Evolutionary conservation across 2,329 filamentous ascomycete genomes (phyloP).

Genomic region (Aspergillus oerlinghausenensis): DNA sequence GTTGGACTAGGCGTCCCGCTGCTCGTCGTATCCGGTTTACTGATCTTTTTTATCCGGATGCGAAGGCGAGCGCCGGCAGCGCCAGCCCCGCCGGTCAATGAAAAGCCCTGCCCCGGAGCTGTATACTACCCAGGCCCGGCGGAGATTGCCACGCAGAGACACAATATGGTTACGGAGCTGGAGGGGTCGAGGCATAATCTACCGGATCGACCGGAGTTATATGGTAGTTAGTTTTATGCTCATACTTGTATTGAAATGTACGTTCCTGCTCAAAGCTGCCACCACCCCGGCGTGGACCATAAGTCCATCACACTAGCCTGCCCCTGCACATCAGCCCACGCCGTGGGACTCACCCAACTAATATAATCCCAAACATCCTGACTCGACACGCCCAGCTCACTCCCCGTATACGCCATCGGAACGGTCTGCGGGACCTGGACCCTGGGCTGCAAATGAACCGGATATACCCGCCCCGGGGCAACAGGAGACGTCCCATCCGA

Average conservation of each 20-base stretch:
- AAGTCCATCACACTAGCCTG: neutral
- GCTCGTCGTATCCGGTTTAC: neutral
- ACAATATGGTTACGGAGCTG: conserved; percentile 1
- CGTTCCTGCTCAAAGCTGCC: neutral
- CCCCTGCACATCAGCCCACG: neutral
- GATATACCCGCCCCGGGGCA: neutral
- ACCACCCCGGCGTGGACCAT: neutral
- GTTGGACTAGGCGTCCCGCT: neutral
- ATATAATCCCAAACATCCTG: neutral
- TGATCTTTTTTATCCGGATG: neutral
- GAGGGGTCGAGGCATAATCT: neutral
- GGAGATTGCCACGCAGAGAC: conserved; percentile 1
- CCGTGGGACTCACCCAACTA: neutral
- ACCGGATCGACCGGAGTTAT: neutral
- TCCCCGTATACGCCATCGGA: neutral
- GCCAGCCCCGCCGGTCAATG: neutral
- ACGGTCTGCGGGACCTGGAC: neutral
- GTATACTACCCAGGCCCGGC: neutral
- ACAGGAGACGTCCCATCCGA: neutral
- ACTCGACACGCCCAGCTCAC: neutral
- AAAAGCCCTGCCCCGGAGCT: neutral
- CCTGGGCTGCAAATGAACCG: neutral
- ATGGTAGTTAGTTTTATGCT: neutral
- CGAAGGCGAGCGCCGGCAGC: neutral
- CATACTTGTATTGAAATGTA: neutral